phyloP scores from a whole-genome alignment of 169 alveolate species.

The Fabrea salina region DNA sequence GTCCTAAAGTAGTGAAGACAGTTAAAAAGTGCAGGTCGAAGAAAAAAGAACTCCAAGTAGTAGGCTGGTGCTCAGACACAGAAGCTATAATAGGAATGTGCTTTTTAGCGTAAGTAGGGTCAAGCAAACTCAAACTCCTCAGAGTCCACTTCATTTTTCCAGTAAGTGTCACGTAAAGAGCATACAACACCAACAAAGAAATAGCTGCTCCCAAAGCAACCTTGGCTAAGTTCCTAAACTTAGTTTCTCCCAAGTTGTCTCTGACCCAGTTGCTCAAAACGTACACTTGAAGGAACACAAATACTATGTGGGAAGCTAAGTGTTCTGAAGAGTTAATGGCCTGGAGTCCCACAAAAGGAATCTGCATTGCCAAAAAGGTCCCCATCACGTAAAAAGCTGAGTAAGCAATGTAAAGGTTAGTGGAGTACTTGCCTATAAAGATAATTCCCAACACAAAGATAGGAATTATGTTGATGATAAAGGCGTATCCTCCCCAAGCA shows the following conservation, averaged over 20 bases:
- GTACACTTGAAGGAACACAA: constrained; percentile 72
- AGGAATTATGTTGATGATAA: constrained; percentile 94
- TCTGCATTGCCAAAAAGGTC: constrained; percentile 91
- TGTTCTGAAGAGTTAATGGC: constrained; percentile 94
- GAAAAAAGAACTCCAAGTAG: constrained; percentile 95
- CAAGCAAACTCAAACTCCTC: constrained; percentile 93
- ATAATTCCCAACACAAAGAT: constrained; percentile 89
- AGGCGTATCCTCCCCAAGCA: constrained; percentile 99
- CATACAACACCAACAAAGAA: background rate
- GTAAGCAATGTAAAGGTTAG: constrained; percentile 89
- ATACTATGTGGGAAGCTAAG: constrained; percentile 94
- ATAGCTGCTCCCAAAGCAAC: constrained; percentile 55
- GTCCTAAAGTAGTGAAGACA: constrained; percentile 84
- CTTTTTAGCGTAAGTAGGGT: constrained; percentile 96
- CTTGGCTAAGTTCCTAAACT: constrained; percentile 53
- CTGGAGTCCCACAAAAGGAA: constrained; percentile 93
- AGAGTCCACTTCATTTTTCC: constrained; percentile 93
- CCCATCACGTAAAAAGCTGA: constrained; percentile 92
- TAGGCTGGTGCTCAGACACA: constrained; percentile 98
- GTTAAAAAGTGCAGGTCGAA: constrained; percentile 83
- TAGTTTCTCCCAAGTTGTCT: constrained; percentile 55
- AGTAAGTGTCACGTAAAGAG: constrained; percentile 46
- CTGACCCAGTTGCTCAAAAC: constrained; percentile 62
- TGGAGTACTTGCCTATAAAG: constrained; percentile 85
- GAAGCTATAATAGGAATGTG: constrained; percentile 97